Evolutionary conservation across 176 grass and related monocot species (phyloP).

Genomic region (Cenchrus fungigraminus): DNA sequence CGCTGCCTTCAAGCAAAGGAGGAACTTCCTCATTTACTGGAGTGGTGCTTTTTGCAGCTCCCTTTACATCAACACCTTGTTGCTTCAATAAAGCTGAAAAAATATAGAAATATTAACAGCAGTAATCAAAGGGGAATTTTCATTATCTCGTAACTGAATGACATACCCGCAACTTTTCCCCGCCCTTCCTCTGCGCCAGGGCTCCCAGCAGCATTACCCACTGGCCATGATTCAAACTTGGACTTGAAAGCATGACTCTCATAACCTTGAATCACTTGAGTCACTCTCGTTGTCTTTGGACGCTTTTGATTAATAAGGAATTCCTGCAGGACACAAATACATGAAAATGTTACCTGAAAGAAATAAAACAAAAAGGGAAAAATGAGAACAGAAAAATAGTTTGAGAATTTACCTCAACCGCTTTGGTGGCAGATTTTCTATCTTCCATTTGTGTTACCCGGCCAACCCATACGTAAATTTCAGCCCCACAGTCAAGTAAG

Average conservation of each 20-base stretch:
- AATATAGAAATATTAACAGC: slow-evolving; percentile 37
- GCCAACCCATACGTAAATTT: slow-evolving; percentile 96
- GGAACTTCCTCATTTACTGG: slow-evolving; percentile 93
- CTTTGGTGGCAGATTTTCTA: slow-evolving; percentile 88
- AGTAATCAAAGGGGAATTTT: neutral
- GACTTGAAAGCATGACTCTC: slow-evolving; percentile 92
- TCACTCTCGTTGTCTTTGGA: slow-evolving; percentile 79
- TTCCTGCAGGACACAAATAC: slow-evolving; percentile 60
- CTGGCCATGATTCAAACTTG: slow-evolving; percentile 94
- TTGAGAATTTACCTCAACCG: slow-evolving; percentile 71
- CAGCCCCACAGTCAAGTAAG: slow-evolving; percentile 87
- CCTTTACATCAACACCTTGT: slow-evolving; percentile 89
- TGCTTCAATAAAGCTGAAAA: slow-evolving; percentile 92
- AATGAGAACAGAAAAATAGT: slow-evolving; percentile 6
- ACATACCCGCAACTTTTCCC: slow-evolving; percentile 95
- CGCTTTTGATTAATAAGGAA: slow-evolving; percentile 79
- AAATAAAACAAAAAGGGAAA: slow-evolving; percentile 18
- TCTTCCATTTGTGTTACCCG: slow-evolving; percentile 90
- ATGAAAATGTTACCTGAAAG: slow-evolving; percentile 23
- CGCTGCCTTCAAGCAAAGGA: slow-evolving; percentile 90
- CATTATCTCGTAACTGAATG: slow-evolving; percentile 1
- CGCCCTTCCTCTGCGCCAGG: slow-evolving; percentile 76
- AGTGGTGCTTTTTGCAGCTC: slow-evolving; percentile 62
- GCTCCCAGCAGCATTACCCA: slow-evolving; percentile 55
- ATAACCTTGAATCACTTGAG: slow-evolving; percentile 92